Base-by-base conservation (phyloP, 192 early-diverging fungal genomes). In the Coemansia sp. region DNA sequence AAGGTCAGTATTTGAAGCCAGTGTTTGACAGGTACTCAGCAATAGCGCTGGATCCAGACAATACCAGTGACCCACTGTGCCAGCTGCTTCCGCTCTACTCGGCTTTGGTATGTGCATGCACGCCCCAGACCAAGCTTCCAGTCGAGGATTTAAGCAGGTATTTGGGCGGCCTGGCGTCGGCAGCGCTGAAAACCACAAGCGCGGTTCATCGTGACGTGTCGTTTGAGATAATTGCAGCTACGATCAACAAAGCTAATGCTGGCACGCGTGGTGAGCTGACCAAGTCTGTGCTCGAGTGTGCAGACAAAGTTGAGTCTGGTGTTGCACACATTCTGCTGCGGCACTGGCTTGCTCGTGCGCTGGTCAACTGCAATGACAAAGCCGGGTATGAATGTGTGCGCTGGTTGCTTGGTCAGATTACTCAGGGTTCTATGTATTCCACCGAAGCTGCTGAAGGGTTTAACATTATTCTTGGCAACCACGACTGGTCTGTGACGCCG, bases 381-480 rank as follows among this genome's bases (percentile, higher is more conserved):
- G 3, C 13, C 3, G 80, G 74, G 12, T 82, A 78, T 29, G 71
- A 68, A 14, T 68, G 70, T 32, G 59, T 73, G 37, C 52, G 62
- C 50, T 70, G 68, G 75, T 35, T 78, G 22, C 54, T 82, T 10
- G 64, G 62, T 6, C 74, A 20, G 53, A 82, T 73, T 11, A 48
- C 56, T 29, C 32, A 48, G n/a, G 27, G 45, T 1, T 66, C 74
- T 1, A n/a, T 23, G 19, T 9, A 59, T 9, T 39, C 71, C 4
- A 52, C 35, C 0, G 20, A 67, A n/a, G 88, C 88, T 0, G 88
- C 90, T 1, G 75, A 87, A 24, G 89, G 86, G 2, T 87, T 95
- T 37, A 83, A 83, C 51, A 78, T 92, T 49, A 78, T 95, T n/a
- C 83, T 93, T 16, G 85, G 88, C n/a, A 88, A 89, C 38, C 84